These are phyloP conservation scores for Penicillium olsonii DNA, from an alignment of 2,329 filamentous ascomycete genomes.

Conservation along the genomic window DNA sequence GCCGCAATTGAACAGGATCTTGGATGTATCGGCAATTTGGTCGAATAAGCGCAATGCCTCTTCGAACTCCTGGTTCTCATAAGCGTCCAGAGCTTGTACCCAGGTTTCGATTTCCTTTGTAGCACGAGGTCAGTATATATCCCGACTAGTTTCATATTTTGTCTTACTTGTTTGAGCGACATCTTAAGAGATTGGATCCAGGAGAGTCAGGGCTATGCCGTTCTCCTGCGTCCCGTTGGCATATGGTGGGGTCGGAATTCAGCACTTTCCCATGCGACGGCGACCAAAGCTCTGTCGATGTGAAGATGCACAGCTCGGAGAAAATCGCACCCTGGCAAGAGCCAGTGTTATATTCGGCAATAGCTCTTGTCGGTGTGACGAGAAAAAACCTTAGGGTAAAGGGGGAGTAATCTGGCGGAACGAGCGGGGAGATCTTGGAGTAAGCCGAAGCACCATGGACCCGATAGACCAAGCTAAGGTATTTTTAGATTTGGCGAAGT, in stretches of 20 bases:
- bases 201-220: background rate
- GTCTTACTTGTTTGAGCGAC: constrained; percentile 62
- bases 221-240: background rate
- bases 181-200: constrained; percentile 37
- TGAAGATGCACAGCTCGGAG: background rate
- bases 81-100: constrained; percentile 86
- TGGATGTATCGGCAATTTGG: constrained; percentile 88
- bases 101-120: constrained; percentile 95
- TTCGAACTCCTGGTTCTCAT: constrained; percentile 98
- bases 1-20: constrained; percentile 97
- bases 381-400: constrained; percentile 6
- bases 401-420: background rate
- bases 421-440: constrained; percentile 4
- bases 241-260: background rate
- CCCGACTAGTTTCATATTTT: background rate
- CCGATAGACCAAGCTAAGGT: background rate
- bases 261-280: constrained; percentile 7
- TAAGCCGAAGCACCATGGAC: background rate
- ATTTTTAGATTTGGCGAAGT: background rate
- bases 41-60: constrained; percentile 82
- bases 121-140: constrained; percentile 5
- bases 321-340: constrained; percentile 6
- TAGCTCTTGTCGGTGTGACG: constrained; percentile 14
- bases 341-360: constrained; percentile 17
- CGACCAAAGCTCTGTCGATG: constrained; percentile 3